Evolutionary conservation across 2,329 filamentous ascomycete genomes (phyloP).

Genomic region (Aspergillus fumigatus): DNA sequence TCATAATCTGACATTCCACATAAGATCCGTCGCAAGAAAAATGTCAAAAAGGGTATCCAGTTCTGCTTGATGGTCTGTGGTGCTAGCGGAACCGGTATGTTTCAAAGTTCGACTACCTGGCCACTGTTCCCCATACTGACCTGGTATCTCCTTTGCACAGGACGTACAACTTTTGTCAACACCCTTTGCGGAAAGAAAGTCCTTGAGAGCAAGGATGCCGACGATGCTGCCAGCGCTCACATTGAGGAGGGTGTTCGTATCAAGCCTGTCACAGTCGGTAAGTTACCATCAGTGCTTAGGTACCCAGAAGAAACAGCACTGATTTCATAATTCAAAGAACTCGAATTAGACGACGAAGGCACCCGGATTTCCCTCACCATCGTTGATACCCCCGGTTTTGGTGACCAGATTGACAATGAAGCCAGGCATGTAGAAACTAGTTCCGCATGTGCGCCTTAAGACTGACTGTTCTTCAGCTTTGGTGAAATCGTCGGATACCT

Average conservation of each 20-base stretch:
- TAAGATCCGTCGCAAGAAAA: slow-evolving; percentile 99
- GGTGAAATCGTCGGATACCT: slow-evolving; percentile 97
- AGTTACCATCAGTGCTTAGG: slow-evolving; percentile 34
- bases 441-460: slow-evolving; percentile 1
- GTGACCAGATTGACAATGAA: slow-evolving; percentile 99
- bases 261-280: slow-evolving; percentile 96
- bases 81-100: slow-evolving; percentile 91
- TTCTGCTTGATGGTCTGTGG: slow-evolving; percentile 99
- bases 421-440: slow-evolving; percentile 62
- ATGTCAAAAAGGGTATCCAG: slow-evolving; percentile 99
- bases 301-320: slow-evolving; percentile 20
- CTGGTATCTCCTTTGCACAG: slow-evolving; percentile 43
- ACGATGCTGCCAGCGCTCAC: slow-evolving; percentile 83
- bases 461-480: slow-evolving; percentile 59
- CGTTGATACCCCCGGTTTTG: slow-evolving; percentile 96
- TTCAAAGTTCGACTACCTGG: slow-evolving; percentile 1
- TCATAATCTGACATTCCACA: slow-evolving; percentile 47
- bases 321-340: slow-evolving; percentile 53
- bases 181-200: slow-evolving; percentile 96
- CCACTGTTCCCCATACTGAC: slow-evolving; percentile 12
- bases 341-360: slow-evolving; percentile 96
- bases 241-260: slow-evolving; percentile 97
- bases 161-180: slow-evolving; percentile 98
- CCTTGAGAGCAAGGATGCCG: slow-evolving; percentile 83
- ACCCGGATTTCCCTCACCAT: slow-evolving; percentile 97